A percentile compares a stretch with the other conserved stretches of the same genome.
Evolutionary conservation across 2,329 filamentous ascomycete species (phyloP).

Genomic region (Trichophyton equinum): DNA sequence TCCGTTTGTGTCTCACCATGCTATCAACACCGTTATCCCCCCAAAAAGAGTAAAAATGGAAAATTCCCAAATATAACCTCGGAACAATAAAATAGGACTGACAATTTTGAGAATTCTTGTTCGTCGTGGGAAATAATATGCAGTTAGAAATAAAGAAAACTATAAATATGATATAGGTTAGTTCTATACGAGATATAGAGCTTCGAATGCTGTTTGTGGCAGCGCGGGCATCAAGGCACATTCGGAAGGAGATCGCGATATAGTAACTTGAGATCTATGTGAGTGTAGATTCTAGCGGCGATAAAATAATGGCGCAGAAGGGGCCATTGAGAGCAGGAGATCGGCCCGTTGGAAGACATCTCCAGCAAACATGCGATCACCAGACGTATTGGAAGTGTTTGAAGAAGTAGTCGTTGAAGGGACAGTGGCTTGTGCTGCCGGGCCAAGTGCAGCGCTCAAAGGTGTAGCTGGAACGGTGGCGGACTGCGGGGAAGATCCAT

Average conservation of each 20-base stretch:
- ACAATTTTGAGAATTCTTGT: not conserved
- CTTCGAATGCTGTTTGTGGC: not conserved
- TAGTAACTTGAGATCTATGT: not conserved
- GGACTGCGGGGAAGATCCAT: slow-evolving; percentile 35
- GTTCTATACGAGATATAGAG: not conserved
- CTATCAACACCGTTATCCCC: not conserved
- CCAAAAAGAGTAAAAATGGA: not conserved
- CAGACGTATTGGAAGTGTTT: slow-evolving; percentile 36
- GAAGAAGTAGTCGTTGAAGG: slow-evolving; percentile 43
- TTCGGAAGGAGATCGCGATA: not conserved
- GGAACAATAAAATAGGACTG: not conserved
- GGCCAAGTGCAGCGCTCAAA: slow-evolving; percentile 75
- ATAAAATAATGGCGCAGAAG: slow-evolving; percentile 30
- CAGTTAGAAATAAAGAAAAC: not conserved
- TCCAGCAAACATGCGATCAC: slow-evolving; percentile 38
- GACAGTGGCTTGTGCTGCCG: slow-evolving; percentile 80
- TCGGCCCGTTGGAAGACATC: slow-evolving; percentile 40
- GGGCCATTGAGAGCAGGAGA: slow-evolving; percentile 34
- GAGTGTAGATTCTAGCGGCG: slow-evolving; percentile 22
- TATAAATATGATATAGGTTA: not conserved
- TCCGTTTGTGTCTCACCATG: not conserved
- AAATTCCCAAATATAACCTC: not conserved
- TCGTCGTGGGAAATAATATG: not conserved
- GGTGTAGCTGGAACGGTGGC: slow-evolving; percentile 68
- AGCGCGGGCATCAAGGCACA: not conserved